These are phyloP conservation scores for Xylaria sp. DNA, from an alignment of 495 filamentous ascomycete species.

Conservation along the genomic window DNA sequence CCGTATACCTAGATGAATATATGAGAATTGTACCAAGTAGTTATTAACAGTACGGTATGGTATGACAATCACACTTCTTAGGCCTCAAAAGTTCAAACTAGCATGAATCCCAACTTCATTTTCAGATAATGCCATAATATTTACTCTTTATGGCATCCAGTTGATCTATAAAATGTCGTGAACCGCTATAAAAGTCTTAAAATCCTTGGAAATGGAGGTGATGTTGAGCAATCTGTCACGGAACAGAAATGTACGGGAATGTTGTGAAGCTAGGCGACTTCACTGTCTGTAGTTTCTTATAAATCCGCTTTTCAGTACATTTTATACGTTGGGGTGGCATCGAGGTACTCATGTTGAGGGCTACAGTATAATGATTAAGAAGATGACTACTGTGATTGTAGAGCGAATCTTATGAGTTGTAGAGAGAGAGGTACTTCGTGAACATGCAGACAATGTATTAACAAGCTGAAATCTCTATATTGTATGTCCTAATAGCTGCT, in stretches of 20 bases:
- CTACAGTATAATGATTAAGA: no score
- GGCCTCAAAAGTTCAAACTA: background rate
- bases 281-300: background rate
- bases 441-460: background rate
- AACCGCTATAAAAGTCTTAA: background rate
- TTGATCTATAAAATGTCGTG: background rate
- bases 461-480: background rate
- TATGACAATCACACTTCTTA: background rate
- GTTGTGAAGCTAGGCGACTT: background rate
- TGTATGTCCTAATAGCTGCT: background rate
- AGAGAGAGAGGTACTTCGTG: background rate
- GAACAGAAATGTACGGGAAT: background rate
- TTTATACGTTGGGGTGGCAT: no score
- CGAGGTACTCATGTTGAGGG: no score
- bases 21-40: background rate
- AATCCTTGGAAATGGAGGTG: background rate
- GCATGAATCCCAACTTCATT: background rate
- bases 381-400: background rate
- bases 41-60: background rate
- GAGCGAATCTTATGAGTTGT: background rate
- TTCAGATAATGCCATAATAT: background rate
- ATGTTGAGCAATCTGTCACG: background rate
- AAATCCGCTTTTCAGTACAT: background rate
- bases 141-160: background rate
- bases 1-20: background rate